These are phyloP conservation scores for Chytridium lagenaria DNA, from an alignment of 371 early-diverging fungal species.

Conservation along the genomic window DNA sequence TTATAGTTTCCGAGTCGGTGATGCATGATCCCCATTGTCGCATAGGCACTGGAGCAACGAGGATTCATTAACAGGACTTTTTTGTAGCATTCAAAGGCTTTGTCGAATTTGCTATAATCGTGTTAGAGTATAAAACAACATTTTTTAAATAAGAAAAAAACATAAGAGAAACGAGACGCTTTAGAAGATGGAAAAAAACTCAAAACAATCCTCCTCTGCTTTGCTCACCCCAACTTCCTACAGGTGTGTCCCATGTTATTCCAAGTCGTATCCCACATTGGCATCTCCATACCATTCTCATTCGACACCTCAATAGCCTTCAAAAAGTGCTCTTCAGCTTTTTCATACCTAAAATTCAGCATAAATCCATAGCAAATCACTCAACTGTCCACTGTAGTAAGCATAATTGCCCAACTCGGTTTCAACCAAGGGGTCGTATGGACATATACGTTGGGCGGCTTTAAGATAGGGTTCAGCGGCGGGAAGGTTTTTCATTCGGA, in stretches of 20 bases:
- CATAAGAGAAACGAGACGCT: too few relatives aligned
- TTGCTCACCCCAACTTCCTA: constrained; percentile 63
- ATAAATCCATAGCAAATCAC: not conserved
- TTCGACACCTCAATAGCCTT: constrained; percentile 61
- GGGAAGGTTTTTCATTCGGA: constrained; percentile 57
- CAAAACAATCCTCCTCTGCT: too few relatives aligned
- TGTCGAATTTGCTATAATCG: constrained; percentile 51
- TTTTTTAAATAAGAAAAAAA: too few relatives aligned
- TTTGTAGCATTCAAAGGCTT: constrained; percentile 59
- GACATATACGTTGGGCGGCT: constrained; percentile 58
- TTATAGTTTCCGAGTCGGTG: constrained; percentile 55
- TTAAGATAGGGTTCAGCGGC: constrained; percentile 67
- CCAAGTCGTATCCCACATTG: constrained; percentile 69
- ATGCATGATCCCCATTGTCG: constrained; percentile 61
- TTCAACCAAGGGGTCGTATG: constrained; percentile 66
- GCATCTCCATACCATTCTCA: constrained; percentile 47
- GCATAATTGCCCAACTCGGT: constrained; percentile 71
- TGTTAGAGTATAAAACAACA: not conserved
- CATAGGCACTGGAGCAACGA: constrained; percentile 43
- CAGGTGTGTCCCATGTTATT: constrained; percentile 75
- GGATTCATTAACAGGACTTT: constrained; percentile 56
- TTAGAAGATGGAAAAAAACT: not conserved
- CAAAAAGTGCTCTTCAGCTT: constrained; percentile 61
- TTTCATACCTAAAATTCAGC: constrained; percentile 54
- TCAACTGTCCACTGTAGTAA: constrained; percentile 64